Evolutionary conservation across 768 basidiomycete genomes (phyloP), one percentile per base, ranked within the genome.

Genomic region (Rhodocollybia butyracea): DNA sequence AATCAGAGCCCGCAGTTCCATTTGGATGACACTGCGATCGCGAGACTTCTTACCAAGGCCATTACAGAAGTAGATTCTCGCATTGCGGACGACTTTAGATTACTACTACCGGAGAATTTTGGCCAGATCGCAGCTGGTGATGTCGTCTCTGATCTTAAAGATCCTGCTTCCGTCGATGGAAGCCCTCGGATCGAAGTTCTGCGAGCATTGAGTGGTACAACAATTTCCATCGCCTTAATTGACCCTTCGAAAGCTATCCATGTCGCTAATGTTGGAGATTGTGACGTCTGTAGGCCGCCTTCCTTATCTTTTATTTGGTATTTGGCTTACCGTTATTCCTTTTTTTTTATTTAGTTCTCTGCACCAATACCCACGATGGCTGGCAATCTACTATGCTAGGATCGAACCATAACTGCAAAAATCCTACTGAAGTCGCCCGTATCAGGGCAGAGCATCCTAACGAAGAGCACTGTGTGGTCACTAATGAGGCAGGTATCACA

Each of bases 201-300:
- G 26, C 50, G 55, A 1, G 60, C 60, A 2, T 22, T 46, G 8
- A 58, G 57, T 8, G 61, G 61, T 2, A 60, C 60, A 5, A 61
- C 61, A 2, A 55, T 57, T 2, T 3, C 47, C 3, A 41, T 63
- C 15, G 61, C 60, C 15, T 58, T 63, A 5, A 34, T 63, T 3
- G 56, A 61, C 36, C 61, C 61, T 10, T 42, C 30, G 4, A 30
- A 43, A 7, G 19, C 15, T 15, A 30, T 62, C n/a, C 55, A 58
- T 50, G 54, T 60, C 6, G 61, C 61, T 13, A 58, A 51, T 22
- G 45, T 62, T 8, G 61, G 61, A 3, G 60, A 63, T 42, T 61
- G 55, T 40, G 60, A 61, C n/a, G 48, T 52, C 4, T 42, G 60
- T 59, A 34, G 1, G 59, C n/a, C n/a, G n/a, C n/a, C n/a, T n/a